Evolutionary conservation across 1,284 basidiomycete species (phyloP).

Genomic region (Pyrrhoderma noxium): DNA sequence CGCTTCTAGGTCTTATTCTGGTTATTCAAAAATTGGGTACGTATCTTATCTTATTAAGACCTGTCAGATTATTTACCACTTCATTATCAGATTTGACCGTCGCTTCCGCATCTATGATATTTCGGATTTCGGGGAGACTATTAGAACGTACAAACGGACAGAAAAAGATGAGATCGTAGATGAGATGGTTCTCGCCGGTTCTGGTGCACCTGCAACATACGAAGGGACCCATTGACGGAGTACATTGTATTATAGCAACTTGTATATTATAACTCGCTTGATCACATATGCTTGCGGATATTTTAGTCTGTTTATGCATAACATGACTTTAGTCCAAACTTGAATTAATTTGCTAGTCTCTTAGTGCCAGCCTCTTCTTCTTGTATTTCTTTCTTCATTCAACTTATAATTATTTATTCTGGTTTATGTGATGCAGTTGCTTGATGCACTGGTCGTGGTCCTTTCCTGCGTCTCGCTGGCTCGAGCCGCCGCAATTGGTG

Average conservation of each 20-base stretch:
- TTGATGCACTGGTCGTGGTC: too few species aligned
- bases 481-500: constrained; percentile 4
- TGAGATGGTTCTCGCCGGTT: constrained; percentile 51
- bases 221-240: constrained; percentile 7
- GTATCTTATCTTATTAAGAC: constrained; percentile 19
- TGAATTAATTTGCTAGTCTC: not conserved
- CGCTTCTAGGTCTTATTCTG: constrained; percentile 66
- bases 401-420: too few species aligned
- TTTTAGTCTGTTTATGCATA: not conserved
- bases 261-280: constrained; percentile 3
- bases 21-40: constrained; percentile 72
- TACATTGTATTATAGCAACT: constrained; percentile 3
- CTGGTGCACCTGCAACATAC: constrained; percentile 19
- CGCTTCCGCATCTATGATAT: constrained; percentile 82
- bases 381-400: not conserved
- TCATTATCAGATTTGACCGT: constrained; percentile 63
- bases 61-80: constrained; percentile 5
- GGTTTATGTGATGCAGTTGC: too few species aligned
- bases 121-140: constrained; percentile 82
- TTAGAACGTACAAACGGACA: constrained; percentile 84
- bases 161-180: constrained; percentile 69
- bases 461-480: constrained; percentile 10
- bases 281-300: not conserved
- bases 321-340: not conserved
- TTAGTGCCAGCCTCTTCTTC: not conserved